A percentile compares a stretch with the other conserved stretches of the same genome.
These are phyloP conservation scores for Botrytis pseudocinerea DNA, from an alignment of 2,329 filamentous ascomycete species.

Conservation along the genomic window DNA sequence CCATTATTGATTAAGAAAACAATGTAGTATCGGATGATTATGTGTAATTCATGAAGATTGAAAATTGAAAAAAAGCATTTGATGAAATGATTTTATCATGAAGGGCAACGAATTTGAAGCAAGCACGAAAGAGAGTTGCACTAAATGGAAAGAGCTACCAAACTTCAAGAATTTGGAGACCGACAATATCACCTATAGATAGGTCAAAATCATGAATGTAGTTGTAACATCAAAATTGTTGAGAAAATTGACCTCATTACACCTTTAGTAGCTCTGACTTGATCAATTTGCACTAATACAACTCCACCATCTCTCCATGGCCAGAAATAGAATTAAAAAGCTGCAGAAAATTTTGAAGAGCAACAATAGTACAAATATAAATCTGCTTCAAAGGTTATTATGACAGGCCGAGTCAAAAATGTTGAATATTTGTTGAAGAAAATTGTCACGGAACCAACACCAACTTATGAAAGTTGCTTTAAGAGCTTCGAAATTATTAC, in stretches of 20 bases:
- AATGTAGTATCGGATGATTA: fast-evolving
- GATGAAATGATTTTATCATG: not conserved
- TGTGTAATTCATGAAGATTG: not conserved
- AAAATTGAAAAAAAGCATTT: not conserved
- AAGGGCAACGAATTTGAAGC: not conserved
- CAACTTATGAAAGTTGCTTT: not conserved
- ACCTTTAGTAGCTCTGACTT: not conserved
- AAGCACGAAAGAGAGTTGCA: not conserved
- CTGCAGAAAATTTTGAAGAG: not conserved
- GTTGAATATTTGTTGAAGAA: not conserved
- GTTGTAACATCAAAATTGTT: fast-evolving
- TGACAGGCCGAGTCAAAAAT: not conserved
- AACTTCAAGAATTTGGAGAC: too few species aligned
- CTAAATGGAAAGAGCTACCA: not conserved
- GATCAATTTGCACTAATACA: not conserved
- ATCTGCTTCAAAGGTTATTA: not conserved
- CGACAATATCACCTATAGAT: too few species aligned
- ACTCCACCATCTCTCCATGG: fast-evolving
- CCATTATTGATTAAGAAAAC: not conserved
- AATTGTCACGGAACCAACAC: not conserved
- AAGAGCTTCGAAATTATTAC: not conserved
- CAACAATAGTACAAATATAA: too few species aligned
- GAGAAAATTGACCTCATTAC: not conserved
- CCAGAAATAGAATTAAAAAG: not conserved
- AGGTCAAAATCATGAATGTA: not conserved